phyloP scores from a whole-genome alignment of 2,329 filamentous ascomycete species.

The Arthrocladium fulminans region DNA sequence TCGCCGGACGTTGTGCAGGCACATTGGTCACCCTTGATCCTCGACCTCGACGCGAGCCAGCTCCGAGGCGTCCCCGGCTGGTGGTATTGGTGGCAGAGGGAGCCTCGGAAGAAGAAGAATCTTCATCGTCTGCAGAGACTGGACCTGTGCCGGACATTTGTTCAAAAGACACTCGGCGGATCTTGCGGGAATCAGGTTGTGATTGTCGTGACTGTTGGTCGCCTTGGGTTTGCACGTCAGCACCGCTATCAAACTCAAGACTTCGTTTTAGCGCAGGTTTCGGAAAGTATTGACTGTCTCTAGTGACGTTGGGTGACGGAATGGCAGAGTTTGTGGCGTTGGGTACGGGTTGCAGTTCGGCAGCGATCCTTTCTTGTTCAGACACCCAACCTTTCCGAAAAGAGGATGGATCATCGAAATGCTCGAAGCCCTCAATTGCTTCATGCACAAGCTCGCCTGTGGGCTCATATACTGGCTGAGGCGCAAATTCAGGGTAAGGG shows the following conservation, averaged over 20 bases:
- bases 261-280: conserved; percentile 20
- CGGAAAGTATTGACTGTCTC: conserved; percentile 11
- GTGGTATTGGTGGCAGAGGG: neutral
- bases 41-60: neutral
- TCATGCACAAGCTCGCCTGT: conserved; percentile 18
- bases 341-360: conserved; percentile 6
- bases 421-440: conserved; percentile 14
- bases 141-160: conserved; percentile 21
- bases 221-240: conserved; percentile 7
- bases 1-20: neutral
- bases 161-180: conserved; percentile 18
- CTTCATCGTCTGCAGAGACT: conserved; percentile 20
- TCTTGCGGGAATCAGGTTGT: conserved; percentile 7
- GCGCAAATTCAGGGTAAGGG: conserved; percentile 16
- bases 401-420: conserved; percentile 16
- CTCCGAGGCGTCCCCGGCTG: neutral
- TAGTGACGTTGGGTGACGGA: neutral
- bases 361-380: conserved; percentile 11
- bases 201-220: conserved; percentile 12
- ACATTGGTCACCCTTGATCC: neutral
- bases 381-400: conserved; percentile 9
- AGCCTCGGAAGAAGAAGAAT: conserved; percentile 15
- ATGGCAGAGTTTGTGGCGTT: conserved; percentile 9
- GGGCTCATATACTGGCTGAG: conserved; percentile 19
- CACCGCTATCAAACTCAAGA: conserved; percentile 12